phyloP scores from a whole-genome alignment of 1,284 basidiomycete species.

The Papiliotrema nemorosa region DNA sequence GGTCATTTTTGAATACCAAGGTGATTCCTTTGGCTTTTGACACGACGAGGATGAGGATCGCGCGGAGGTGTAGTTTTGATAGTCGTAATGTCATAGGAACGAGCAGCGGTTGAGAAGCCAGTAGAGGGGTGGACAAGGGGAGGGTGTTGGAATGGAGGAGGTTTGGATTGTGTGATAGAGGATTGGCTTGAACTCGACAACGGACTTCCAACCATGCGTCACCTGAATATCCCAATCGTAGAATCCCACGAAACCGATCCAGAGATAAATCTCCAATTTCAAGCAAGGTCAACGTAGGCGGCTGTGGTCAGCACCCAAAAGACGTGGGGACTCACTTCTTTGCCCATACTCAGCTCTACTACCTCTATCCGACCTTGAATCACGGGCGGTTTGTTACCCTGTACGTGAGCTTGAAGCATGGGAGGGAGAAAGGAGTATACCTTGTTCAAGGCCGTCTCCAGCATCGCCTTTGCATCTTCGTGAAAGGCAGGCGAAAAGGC shows the following conservation, averaged over 20 bases:
- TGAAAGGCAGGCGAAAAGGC: constrained; percentile 91
- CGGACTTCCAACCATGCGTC: constrained; percentile 94
- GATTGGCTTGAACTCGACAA: constrained; percentile 79
- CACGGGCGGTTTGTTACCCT: constrained; percentile 90
- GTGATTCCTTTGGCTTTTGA: constrained; percentile 97
- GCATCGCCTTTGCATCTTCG: constrained; percentile 86
- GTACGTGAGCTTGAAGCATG: neutral
- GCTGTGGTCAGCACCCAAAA: constrained; percentile 53
- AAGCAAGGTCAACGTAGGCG: constrained; percentile 93
- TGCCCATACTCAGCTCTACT: constrained; percentile 96
- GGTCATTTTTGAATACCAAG: constrained; percentile 99
- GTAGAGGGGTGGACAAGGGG: constrained; percentile 72
- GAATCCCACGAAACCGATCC: constrained; percentile 96
- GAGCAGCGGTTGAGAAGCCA: constrained; percentile 85
- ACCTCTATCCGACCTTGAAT: constrained; percentile 98
- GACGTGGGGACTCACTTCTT: constrained; percentile 62
- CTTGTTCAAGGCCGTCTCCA: constrained; percentile 93
- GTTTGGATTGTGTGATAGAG: constrained; percentile 67
- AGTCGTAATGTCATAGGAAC: constrained; percentile 99
- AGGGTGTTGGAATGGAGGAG: constrained; percentile 71
- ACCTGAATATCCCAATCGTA: constrained; percentile 89
- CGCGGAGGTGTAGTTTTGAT: constrained; percentile 86
- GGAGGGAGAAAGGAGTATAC: constrained; percentile 19
- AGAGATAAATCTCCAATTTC: constrained; percentile 95
- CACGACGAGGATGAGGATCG: constrained; percentile 96